Percentiles rank a stretch among this genome's conserved stretches.
phyloP scores from a whole-genome alignment of 2,329 filamentous ascomycete genomes.

The Colletotrichum musicola region DNA sequence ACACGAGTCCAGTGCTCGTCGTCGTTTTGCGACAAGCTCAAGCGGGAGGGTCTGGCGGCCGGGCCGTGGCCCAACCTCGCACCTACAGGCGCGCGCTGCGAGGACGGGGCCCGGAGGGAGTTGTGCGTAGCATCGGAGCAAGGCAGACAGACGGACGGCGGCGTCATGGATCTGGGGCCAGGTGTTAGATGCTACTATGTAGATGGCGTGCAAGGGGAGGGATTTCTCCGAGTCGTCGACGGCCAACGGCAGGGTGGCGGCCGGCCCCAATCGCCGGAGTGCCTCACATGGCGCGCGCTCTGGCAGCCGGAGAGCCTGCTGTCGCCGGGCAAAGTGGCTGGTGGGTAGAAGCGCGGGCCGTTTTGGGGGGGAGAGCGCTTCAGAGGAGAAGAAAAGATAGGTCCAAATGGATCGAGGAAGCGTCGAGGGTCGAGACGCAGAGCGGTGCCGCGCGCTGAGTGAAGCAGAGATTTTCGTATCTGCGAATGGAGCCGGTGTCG shows the following conservation, averaged over 20 bases:
- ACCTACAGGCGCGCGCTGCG: conserved; percentile 35
- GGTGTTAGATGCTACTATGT: too few relatives aligned
- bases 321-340: conserved; percentile 19
- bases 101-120: conserved; percentile 5
- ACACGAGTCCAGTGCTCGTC: background rate
- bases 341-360: conserved; percentile 4
- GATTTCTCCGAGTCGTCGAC: conserved; percentile 28
- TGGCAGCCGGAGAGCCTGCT: conserved; percentile 2
- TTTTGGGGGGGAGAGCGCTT: conserved; percentile 30
- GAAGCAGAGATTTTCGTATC: conserved; percentile 22
- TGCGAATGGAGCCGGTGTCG: conserved; percentile 1
- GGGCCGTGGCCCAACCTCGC: conserved; percentile 22
- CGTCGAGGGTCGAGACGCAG: conserved; percentile 34
- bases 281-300: conserved; percentile 40
- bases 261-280: conserved; percentile 18
- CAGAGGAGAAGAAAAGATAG: conserved; percentile 25
- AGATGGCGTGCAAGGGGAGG: conserved; percentile 21
- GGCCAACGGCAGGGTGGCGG: conserved; percentile 18
- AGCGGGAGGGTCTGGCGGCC: conserved; percentile 18
- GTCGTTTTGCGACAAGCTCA: background rate
- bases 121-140: conserved; percentile 8
- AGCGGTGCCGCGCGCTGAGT: conserved; percentile 38
- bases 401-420: conserved; percentile 17
- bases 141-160: conserved; percentile 2
- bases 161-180: background rate